Percentiles rank a stretch among this genome's conserved stretches.
Conservation (phyloP, 2,329 filamentous ascomycete genomes). For the Penicillium sp. region DNA sequence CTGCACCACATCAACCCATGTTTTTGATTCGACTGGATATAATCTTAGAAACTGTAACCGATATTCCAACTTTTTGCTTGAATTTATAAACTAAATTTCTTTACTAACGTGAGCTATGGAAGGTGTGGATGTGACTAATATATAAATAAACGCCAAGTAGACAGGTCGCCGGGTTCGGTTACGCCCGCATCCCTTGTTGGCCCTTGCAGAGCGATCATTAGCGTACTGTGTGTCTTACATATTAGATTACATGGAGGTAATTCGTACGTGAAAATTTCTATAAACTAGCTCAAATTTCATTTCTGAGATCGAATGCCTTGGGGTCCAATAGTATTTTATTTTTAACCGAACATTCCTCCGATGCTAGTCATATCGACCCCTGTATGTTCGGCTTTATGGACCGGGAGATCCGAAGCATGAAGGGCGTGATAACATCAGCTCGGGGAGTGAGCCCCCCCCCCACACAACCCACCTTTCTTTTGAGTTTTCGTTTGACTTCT, state of each 20-base stretch:
- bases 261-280: not conserved
- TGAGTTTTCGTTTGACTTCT: not conserved
- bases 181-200: constrained; percentile 3
- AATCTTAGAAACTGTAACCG: not conserved
- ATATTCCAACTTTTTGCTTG: not conserved
- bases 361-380: not conserved
- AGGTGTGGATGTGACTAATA: not conserved
- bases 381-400: not conserved
- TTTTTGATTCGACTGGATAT: not conserved
- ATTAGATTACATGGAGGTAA: too few species aligned
- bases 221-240: not conserved
- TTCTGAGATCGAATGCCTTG: not conserved
- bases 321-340: not conserved
- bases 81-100: not conserved
- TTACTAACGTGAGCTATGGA: not conserved
- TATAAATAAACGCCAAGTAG: constrained; percentile 2
- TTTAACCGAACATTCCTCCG: not conserved
- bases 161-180: constrained; percentile 6
- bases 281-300: not conserved
- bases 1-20: not conserved
- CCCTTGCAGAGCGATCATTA: constrained; percentile 6
- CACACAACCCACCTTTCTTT: not conserved
- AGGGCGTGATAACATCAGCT: not conserved
- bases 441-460: not conserved
- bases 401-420: not conserved